phyloP scores from a whole-genome alignment of 345 rosid genomes.

The Toxicodendron radicans region DNA sequence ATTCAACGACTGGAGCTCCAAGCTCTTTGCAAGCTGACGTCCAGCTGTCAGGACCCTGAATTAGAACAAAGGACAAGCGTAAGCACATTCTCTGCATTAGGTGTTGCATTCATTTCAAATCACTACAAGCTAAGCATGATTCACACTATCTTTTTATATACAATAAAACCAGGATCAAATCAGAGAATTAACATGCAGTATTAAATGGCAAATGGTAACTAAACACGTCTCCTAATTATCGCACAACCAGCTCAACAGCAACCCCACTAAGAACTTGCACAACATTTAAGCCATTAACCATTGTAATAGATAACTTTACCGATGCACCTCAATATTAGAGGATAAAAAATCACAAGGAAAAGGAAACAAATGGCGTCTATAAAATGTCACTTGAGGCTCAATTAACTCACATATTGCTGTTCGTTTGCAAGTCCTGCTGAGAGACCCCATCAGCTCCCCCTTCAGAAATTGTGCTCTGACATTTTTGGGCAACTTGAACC shows the following conservation, averaged over 20 bases:
- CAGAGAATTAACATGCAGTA: background rate
- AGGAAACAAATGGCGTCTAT: background rate
- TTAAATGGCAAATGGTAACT: background rate
- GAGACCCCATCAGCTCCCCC: slow-evolving; percentile 89
- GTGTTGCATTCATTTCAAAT: background rate
- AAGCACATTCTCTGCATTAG: slow-evolving; percentile 5
- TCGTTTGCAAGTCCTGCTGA: slow-evolving; percentile 88
- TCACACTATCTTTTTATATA: no score
- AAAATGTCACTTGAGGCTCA: background rate
- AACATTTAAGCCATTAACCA: background rate
- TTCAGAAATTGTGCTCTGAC: slow-evolving; percentile 90
- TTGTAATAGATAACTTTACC: background rate
- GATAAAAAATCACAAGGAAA: background rate
- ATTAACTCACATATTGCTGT: slow-evolving; percentile 78
- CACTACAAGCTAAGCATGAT: background rate
- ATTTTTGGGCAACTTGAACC: slow-evolving; percentile 92
- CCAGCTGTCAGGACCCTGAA: slow-evolving; percentile 90
- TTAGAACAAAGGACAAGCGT: background rate
- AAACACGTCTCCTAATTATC: background rate
- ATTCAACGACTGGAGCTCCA: slow-evolving; percentile 85
- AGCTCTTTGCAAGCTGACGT: slow-evolving; percentile 83
- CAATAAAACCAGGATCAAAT: background rate
- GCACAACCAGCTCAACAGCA: background rate
- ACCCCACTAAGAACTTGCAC: background rate
- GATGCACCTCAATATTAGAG: background rate